These are phyloP conservation scores for Candida tropicalis DNA, from an alignment of 1,139 yeast genomes.

Conservation along the genomic window DNA sequence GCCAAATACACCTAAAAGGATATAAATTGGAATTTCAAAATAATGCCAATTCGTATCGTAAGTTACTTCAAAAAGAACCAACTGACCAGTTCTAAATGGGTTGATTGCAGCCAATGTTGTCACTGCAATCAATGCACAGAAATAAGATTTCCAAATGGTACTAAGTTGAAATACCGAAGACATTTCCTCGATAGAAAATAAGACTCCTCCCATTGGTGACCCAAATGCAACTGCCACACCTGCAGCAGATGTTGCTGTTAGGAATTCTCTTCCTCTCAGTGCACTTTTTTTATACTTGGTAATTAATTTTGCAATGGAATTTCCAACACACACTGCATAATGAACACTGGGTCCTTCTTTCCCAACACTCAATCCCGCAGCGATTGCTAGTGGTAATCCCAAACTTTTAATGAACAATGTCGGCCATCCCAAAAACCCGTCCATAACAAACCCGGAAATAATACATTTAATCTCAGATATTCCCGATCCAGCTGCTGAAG, in stretches of 20 bases:
- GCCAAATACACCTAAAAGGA: constrained; percentile 84
- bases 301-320: constrained; percentile 60
- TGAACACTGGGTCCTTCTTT: constrained; percentile 89
- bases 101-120: constrained; percentile 74
- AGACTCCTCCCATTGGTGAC: constrained; percentile 83
- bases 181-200: constrained; percentile 75
- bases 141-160: constrained; percentile 89
- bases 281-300: constrained; percentile 47
- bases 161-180: constrained; percentile 70
- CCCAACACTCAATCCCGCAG: constrained; percentile 79
- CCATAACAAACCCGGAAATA: constrained; percentile 84
- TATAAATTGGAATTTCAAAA: constrained; percentile 80
- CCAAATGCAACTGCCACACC: constrained; percentile 95
- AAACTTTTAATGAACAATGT: constrained; percentile 77
- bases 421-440: constrained; percentile 73
- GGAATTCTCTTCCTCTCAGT: constrained; percentile 54
- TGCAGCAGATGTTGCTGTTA: constrained; percentile 84
- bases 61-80: constrained; percentile 86
- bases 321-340: constrained; percentile 82
- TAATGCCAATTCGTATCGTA: constrained; percentile 87
- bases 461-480: constrained; percentile 96
- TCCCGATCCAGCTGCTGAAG: constrained; percentile 96
- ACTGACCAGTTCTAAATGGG: constrained; percentile 93
- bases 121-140: constrained; percentile 88
- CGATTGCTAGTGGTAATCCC: constrained; percentile 84